Evolutionary conservation across 2,329 filamentous ascomycete species (phyloP).

Genomic region (Apiospora saccharicola): DNA sequence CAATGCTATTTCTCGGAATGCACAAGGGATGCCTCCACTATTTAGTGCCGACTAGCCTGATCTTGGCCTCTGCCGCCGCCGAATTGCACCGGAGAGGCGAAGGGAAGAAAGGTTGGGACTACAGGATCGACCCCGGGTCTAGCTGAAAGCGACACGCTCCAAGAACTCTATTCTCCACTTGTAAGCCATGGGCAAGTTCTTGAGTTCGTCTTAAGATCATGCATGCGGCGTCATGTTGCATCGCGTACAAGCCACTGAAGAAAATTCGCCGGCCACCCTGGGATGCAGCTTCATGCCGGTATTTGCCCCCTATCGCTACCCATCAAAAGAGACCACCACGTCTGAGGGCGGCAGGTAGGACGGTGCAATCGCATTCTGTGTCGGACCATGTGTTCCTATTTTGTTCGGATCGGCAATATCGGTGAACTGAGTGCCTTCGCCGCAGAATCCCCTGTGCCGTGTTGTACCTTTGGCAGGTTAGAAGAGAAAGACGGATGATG

Average conservation of each 20-base stretch:
- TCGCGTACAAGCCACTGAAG: background rate
- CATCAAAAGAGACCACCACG: background rate
- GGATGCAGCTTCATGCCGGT: background rate
- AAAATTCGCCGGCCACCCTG: background rate
- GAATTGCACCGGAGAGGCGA: background rate
- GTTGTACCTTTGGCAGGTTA: background rate
- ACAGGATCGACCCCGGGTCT: background rate
- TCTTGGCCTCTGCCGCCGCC: background rate
- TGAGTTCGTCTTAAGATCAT: conserved; percentile 4
- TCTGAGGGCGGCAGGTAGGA: background rate
- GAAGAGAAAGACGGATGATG: background rate
- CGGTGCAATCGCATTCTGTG: background rate
- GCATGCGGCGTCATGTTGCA: background rate
- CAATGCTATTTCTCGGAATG: background rate
- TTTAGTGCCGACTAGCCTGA: conserved; percentile 2
- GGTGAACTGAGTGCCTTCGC: background rate
- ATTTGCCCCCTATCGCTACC: background rate
- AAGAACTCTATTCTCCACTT: conserved; percentile 12
- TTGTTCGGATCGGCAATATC: background rate
- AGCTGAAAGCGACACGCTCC: background rate
- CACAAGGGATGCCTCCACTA: background rate
- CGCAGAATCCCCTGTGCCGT: background rate
- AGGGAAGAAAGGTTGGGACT: background rate
- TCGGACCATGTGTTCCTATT: background rate
- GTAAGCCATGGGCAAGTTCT: background rate